phyloP scores from a whole-genome alignment of 768 basidiomycete genomes.

The Boletales sp. region DNA sequence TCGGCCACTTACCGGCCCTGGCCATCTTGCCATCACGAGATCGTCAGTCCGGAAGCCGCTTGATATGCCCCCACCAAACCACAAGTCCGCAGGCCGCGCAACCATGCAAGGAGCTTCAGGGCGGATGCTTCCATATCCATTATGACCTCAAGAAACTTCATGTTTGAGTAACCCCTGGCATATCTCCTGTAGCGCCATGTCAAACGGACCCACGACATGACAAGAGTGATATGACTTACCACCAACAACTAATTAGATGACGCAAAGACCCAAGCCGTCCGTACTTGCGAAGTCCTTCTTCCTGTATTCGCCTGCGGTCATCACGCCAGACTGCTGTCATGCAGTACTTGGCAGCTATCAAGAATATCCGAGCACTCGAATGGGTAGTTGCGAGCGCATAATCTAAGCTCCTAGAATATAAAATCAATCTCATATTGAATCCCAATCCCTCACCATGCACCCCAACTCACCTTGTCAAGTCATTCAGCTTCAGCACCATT shows the following conservation, averaged over 20 bases:
- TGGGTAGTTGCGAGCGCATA: slow-evolving; percentile 85
- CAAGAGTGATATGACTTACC: slow-evolving; percentile 43
- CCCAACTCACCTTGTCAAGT: slow-evolving; percentile 62
- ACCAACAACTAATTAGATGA: slow-evolving; percentile 65
- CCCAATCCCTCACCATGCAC: neutral
- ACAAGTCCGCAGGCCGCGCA: slow-evolving; percentile 53
- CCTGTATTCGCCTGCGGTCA: slow-evolving; percentile 51
- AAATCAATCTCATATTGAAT: neutral
- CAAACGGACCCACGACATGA: neutral
- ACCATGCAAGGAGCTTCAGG: slow-evolving; percentile 58
- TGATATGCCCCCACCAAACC: slow-evolving; percentile 66
- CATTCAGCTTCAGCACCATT: slow-evolving; percentile 85
- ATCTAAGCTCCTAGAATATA: slow-evolving; percentile 64
- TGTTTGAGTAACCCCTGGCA: slow-evolving; percentile 46
- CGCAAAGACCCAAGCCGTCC: slow-evolving; percentile 46
- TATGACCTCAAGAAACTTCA: slow-evolving; percentile 52
- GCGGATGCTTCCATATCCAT: slow-evolving; percentile 62
- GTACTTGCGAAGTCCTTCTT: slow-evolving; percentile 45
- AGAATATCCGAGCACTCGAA: slow-evolving; percentile 82
- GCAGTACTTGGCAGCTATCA: slow-evolving; percentile 90
- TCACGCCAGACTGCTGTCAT: slow-evolving; percentile 74
- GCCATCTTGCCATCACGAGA: slow-evolving; percentile 3
- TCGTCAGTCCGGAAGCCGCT: slow-evolving; percentile 67
- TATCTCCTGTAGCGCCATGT: slow-evolving; percentile 48
- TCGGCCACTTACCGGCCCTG: too few relatives aligned